Percentiles rank a stretch among this genome's conserved stretches.
Evolutionary conservation across 306 rosid species (phyloP).

Genomic region (Urtica urens): DNA sequence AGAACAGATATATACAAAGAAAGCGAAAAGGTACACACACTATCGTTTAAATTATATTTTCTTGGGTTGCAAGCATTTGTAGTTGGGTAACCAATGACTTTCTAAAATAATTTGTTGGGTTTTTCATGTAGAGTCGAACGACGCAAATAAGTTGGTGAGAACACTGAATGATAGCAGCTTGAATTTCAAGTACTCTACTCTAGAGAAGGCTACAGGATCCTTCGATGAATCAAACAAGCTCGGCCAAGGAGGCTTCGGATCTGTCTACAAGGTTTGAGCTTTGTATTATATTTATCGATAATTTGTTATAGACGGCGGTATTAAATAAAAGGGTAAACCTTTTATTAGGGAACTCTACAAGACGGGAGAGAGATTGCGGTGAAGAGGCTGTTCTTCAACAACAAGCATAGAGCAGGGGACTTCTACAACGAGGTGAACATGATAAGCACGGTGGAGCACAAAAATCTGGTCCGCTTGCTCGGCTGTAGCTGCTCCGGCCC

Average conservation of each 20-base stretch:
- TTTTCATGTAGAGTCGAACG: conserved; percentile 56
- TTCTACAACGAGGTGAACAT: conserved; percentile 87
- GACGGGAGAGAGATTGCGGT: conserved; percentile 96
- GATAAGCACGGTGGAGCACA: conserved; percentile 77
- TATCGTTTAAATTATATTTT: background rate
- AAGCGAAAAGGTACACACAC: conserved; percentile 60
- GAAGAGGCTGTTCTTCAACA: conserved; percentile 76
- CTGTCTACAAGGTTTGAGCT: conserved; percentile 67
- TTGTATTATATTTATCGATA: no score
- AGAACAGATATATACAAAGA: conserved; percentile 59
- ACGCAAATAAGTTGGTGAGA: conserved; percentile 49
- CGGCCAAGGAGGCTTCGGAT: conserved; percentile 94
- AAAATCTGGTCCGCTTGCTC: conserved; percentile 60
- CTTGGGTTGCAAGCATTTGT: no score
- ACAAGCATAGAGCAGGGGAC: conserved; percentile 70
- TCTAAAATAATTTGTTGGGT: no score
- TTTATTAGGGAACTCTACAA: conserved; percentile 62
- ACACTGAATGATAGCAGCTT: conserved; percentile 58
- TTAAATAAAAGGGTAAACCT: no score
- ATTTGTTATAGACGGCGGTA: no score
- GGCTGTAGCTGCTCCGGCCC: conserved; percentile 96
- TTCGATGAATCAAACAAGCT: conserved; percentile 56
- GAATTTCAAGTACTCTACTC: conserved; percentile 76
- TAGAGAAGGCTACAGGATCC: conserved; percentile 75
- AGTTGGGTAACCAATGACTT: no score